A percentile compares a stretch with the other conserved stretches of the same genome.
Conservation (phyloP, 345 rosid species). For the Linum tenue region DNA sequence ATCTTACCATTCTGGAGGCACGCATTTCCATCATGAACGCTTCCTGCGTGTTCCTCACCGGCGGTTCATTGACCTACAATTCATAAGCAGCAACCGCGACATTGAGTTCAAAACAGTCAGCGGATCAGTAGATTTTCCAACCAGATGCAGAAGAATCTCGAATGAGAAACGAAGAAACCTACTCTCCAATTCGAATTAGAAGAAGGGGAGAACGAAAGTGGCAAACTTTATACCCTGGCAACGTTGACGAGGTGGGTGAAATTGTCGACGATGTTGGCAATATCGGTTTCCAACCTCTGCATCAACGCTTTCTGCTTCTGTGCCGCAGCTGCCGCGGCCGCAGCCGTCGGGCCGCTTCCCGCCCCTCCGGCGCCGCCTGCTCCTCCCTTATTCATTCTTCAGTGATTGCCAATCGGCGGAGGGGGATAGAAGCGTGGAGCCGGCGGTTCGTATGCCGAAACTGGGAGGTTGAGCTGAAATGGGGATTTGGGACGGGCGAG, state of each 20-base stretch:
- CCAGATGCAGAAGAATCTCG: too few species aligned
- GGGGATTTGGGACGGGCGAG: too few species aligned
- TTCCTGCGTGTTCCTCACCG: slow-evolving; percentile 77
- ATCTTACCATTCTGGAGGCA: slow-evolving; percentile 72
- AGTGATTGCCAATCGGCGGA: too few species aligned
- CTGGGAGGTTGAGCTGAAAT: too few species aligned
- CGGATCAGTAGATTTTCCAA: too few species aligned
- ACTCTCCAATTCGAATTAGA: too few species aligned
- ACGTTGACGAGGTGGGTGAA: slow-evolving; percentile 78
- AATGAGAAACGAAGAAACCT: too few species aligned
- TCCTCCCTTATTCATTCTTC: slow-evolving; percentile 57
- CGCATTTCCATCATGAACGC: slow-evolving; percentile 95
- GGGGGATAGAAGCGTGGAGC: too few species aligned
- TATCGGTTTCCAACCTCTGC: slow-evolving; percentile 79
- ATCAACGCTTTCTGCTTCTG: slow-evolving; percentile 79
- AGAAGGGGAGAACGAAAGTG: neutral
- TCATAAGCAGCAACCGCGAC: slow-evolving; percentile 3
- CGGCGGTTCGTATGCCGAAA: too few species aligned
- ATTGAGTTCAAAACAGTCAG: too few species aligned
- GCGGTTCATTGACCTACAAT: slow-evolving; percentile 59
- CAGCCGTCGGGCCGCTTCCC: slow-evolving; percentile 68
- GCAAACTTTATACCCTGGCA: slow-evolving; percentile 36
- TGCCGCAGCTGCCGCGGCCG: slow-evolving; percentile 65
- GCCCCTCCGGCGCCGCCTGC: slow-evolving; percentile 27
- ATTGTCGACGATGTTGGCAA: slow-evolving; percentile 66